These are phyloP conservation scores for Aspergillus avenaceus DNA, from an alignment of 495 filamentous ascomycete genomes.

Conservation along the genomic window DNA sequence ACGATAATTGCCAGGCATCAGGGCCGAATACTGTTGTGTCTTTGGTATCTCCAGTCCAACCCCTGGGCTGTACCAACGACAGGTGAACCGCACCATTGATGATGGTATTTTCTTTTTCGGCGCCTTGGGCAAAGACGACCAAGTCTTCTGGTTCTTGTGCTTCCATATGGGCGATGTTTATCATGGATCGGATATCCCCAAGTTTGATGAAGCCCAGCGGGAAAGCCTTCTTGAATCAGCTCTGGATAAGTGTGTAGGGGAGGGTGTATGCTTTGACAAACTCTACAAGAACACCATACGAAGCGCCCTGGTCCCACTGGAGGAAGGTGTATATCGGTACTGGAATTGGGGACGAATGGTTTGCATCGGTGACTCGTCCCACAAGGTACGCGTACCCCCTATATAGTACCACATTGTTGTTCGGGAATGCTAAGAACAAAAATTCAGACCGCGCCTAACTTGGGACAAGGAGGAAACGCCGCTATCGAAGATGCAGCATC, in stretches of 20 bases:
- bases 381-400: conserved; percentile 22
- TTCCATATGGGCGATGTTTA: conserved; percentile 35
- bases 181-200: conserved; percentile 25
- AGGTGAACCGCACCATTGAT: conserved; percentile 1
- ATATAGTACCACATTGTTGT: too few species aligned
- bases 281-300: conserved; percentile 1
- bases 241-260: background rate
- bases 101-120: conserved; percentile 7
- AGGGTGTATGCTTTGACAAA: background rate
- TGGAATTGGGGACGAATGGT: conserved; percentile 15
- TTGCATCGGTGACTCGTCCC: conserved; percentile 21
- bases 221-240: background rate
- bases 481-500: conserved; percentile 37
- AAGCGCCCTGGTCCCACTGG: conserved; percentile 6
- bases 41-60: conserved; percentile 16
- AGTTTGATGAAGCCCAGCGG: conserved; percentile 14
- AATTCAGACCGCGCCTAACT: conserved; percentile 9
- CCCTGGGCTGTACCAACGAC: conserved; percentile 5
- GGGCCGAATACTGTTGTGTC: conserved; percentile 14
- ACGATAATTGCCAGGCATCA: too few species aligned
- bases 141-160: conserved; percentile 30
- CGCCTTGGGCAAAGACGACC: conserved; percentile 12
- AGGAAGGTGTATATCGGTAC: conserved; percentile 13
- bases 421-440: background rate
- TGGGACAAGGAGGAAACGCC: conserved; percentile 18